Base-by-base conservation (phyloP, 176 grass and related monocot species). In the Ensete ventricosum region DNA sequence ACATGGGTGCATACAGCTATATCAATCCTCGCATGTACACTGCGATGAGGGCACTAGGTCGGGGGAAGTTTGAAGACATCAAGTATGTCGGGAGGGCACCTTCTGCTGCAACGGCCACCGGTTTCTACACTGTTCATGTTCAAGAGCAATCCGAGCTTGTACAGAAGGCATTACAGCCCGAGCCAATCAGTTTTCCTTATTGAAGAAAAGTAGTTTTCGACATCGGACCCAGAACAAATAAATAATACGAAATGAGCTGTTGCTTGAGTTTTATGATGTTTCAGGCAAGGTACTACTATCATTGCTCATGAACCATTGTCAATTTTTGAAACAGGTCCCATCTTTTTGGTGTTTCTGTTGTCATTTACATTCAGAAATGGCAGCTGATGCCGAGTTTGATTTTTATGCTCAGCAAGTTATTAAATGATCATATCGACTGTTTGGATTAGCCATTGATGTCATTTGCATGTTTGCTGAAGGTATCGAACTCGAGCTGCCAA, bases 71-170 rank as follows among this genome's bases (percentile, higher is more conserved):
- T 27, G 93, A 97, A 26, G 89, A 97, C 73, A 92, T 97, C 84
- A 97, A 97, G 78, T 97, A 97, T 22, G 81, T 69, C 3, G 93
- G 93, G 49, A 87, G 93, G 75, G 90, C 90, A 12, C 93, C 93
- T 54, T 97, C 93, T 23, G 93, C 93, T 22, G 93, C 93, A 52
- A 97, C 93, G 43, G 90, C 93, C 27, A 97, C 93, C 34, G 93
- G 93, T 62, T 97, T 97, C 89, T 58, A 78, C 79, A 72, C 85
- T 1, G 79, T 90, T 58, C 93, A 97, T 70, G 81, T 66, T 62
- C 85, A 97, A 67, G 93, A 97, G 73, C 93, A 97, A 71, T 62
- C 85, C 22, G 93, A 90, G 77, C 79, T 97, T 21, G 79, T 97
- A 25, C 82, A 77, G 77, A 97, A 90, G 16, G 93, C 90, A 51